Percentiles rank a stretch among this genome's conserved stretches.
These are phyloP conservation scores for Aspergillus viridinutans DNA, from an alignment of 2,329 filamentous ascomycete species.

Conservation along the genomic window DNA sequence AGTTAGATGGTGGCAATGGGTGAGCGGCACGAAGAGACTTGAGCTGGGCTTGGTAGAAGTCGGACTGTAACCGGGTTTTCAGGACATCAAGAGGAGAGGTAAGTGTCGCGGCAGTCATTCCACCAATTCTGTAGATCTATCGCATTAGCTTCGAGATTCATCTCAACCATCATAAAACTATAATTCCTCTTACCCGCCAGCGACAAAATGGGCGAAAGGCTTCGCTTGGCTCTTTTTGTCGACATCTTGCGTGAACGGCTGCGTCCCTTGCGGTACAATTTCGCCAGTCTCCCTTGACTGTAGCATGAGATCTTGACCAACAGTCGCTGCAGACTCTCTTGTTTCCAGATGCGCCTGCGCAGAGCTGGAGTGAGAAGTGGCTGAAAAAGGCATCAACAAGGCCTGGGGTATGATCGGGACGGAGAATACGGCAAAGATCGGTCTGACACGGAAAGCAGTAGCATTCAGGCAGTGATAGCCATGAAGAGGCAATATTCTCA, in stretches of 20 bases:
- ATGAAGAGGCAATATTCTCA: not conserved
- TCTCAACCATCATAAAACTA: not conserved
- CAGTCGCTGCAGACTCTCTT: slow-evolving; percentile 9
- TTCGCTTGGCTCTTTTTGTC: slow-evolving; percentile 51
- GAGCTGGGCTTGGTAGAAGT: slow-evolving; percentile 87
- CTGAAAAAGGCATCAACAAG: slow-evolving; percentile 20
- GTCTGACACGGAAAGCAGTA: not conserved
- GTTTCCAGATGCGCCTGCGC: slow-evolving; percentile 23
- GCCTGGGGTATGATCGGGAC: not conserved
- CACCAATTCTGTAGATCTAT: slow-evolving; percentile 61
- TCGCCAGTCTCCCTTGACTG: slow-evolving; percentile 39
- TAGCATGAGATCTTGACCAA: slow-evolving; percentile 14
- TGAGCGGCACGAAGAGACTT: slow-evolving; percentile 59
- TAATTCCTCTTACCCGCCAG: slow-evolving; percentile 66
- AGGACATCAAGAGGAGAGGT: slow-evolving; percentile 91
- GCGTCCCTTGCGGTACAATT: slow-evolving; percentile 25
- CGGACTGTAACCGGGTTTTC: slow-evolving; percentile 88
- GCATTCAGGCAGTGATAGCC: not conserved
- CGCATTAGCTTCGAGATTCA: not conserved
- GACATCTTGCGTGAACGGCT: slow-evolving; percentile 16
- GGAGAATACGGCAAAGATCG: not conserved
- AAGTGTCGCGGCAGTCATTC: slow-evolving; percentile 88
- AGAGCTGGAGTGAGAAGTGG: slow-evolving; percentile 19
- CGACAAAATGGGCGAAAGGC: slow-evolving; percentile 88
- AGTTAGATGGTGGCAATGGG: slow-evolving; percentile 43